Evolutionary conservation across 805 yeast genomes (phyloP).

Genomic region (Wickerhamomyces tratensis): DNA sequence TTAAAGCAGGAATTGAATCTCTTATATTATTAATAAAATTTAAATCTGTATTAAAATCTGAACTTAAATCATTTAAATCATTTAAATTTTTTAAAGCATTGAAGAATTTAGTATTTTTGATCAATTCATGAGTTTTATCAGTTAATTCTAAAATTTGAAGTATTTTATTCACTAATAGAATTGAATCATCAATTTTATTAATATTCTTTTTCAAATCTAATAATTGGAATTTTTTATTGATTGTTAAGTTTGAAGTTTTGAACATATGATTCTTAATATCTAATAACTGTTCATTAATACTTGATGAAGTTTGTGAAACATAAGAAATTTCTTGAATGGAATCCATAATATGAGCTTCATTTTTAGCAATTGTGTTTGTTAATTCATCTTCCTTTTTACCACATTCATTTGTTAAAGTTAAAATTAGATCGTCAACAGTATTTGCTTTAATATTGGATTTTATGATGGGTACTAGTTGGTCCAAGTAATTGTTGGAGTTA

Average conservation of each 20-base stretch:
- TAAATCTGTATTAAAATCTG: slow-evolving; percentile 59
- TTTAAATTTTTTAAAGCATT: slow-evolving; percentile 80
- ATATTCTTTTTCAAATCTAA: slow-evolving; percentile 55
- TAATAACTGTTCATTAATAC: slow-evolving; percentile 43
- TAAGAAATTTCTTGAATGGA: slow-evolving; percentile 56
- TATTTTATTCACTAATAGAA: slow-evolving; percentile 58
- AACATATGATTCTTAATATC: slow-evolving; percentile 49
- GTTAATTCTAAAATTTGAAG: slow-evolving; percentile 78
- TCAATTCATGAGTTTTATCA: slow-evolving; percentile 75
- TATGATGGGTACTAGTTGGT: slow-evolving; percentile 70
- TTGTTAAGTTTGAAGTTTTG: slow-evolving; percentile 56
- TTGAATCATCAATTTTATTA: slow-evolving; percentile 62
- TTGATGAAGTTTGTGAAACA: slow-evolving; percentile 48
- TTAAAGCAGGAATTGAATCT: slow-evolving; percentile 68
- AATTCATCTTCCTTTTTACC: slow-evolving; percentile 52
- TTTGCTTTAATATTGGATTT: slow-evolving; percentile 48
- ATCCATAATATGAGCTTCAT: slow-evolving; percentile 42
- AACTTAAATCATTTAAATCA: slow-evolving; percentile 60
- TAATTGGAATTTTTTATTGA: slow-evolving; percentile 48
- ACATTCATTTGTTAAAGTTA: slow-evolving; percentile 46
- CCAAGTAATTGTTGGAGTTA: slow-evolving; percentile 59
- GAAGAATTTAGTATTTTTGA: slow-evolving; percentile 65
- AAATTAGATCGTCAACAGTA: slow-evolving; percentile 46
- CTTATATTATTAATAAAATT: slow-evolving; percentile 69
- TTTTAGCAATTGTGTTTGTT: slow-evolving; percentile 48